Evolutionary conservation across 108 stramenopile species (phyloP), one percentile per base, ranked within the genome.

Genomic region (Cylindrotheca fusiformis): DNA sequence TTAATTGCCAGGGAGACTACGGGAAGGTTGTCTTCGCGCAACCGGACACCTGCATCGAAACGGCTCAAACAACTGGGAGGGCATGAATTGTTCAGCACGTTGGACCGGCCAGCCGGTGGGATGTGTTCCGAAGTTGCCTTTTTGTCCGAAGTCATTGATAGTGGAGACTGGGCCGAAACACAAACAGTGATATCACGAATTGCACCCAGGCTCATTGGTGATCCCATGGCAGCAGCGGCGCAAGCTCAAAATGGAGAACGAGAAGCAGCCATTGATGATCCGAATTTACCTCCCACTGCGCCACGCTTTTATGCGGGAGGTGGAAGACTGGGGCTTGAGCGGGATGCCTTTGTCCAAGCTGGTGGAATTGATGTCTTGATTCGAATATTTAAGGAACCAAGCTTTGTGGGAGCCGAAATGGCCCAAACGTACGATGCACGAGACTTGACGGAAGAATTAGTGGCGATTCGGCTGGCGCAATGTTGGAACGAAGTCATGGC

Each of bases 401-500:
- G 60, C 19, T 81, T 85, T 69, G 80, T 85, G 21, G 84, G 84
- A n/a, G 58, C 60, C 8, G 67, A 68, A 50, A 69, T 79, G 68
- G 71, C 73, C 21, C 4, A 33, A 12, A 63, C 69, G 12, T 60
- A 67, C 45, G 84, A 85, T 45, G 84, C 84, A 23, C 52, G 84
- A 27, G 68, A 80, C 46, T 48, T 85, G 32, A 66, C 63, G 56
- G 27, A 57, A 57, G 74, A 74, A 50, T 62, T 77, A 48, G 69
- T 77, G 6, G 68, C 56, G 4, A 66, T 22, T 48, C 75, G 67
- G 36, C 53, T 85, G 20, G 70, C 78, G 18, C 55, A 41, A 24
- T 77, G 70, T 48, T 87, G 79, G 82, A 91, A 91, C 66, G 86
- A 91, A 55, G 67, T 68, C 18, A 46, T 91, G 59, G 72, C 73